Percentiles rank a stretch among this genome's conserved stretches.
Evolutionary conservation across 441 rosid genomes (phyloP).

Genomic region (Isatis lusitanica): DNA sequence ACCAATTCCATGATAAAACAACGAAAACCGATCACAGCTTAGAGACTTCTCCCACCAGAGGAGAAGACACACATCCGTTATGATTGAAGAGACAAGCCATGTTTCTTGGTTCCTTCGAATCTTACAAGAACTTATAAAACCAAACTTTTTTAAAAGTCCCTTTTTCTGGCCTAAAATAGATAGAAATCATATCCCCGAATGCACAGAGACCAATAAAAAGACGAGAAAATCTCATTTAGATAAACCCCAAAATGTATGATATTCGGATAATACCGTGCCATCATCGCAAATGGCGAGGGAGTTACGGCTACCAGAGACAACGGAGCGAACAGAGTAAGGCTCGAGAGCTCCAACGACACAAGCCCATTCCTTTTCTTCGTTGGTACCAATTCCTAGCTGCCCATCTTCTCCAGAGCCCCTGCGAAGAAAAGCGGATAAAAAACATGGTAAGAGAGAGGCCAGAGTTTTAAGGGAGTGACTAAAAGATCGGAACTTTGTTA

Average conservation of each 20-base stretch:
- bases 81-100: conserved; percentile 5
- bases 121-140: background rate
- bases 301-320: conserved; percentile 95
- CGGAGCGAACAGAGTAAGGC: conserved; percentile 65
- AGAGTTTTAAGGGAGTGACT: background rate
- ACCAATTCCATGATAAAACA: conserved; percentile 7
- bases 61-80: background rate
- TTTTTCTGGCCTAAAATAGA: background rate
- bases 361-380: conserved; percentile 82
- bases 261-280: conserved; percentile 58
- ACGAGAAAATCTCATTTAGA: background rate
- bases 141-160: background rate
- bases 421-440: conserved; percentile 11
- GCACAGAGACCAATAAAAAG: conserved; percentile 1
- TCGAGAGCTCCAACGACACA: conserved; percentile 75
- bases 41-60: conserved; percentile 5
- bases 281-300: conserved; percentile 94
- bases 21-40: background rate
- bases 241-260: background rate
- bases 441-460: conserved; percentile 3
- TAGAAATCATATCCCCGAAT: background rate
- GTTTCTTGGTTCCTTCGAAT: background rate
- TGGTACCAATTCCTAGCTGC: conserved; percentile 79
- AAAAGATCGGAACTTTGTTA: conserved; percentile 17
- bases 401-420: conserved; percentile 99